Evolutionary conservation across 2,329 filamentous ascomycete genomes (phyloP).

Genomic region (Camptophora hylomeconis): DNA sequence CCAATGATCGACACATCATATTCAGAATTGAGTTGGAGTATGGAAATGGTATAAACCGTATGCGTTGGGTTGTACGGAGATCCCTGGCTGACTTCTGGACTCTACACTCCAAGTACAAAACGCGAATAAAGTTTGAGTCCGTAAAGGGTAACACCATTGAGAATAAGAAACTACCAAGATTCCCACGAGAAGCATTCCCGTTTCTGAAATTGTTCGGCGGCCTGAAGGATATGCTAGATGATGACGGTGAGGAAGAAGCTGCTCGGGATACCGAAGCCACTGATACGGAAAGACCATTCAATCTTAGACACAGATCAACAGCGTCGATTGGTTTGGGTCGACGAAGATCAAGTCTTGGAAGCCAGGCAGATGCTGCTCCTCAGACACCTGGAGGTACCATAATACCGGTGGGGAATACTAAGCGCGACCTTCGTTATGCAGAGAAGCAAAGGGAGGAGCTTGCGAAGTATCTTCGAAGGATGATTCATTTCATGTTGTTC

Average conservation of each 20-base stretch:
- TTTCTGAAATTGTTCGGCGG: constrained; percentile 73
- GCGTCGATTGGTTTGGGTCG: constrained; percentile 45
- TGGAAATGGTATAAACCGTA: constrained; percentile 83
- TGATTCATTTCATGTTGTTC: constrained; percentile 96
- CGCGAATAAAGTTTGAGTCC: constrained; percentile 71
- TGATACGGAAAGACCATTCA: constrained; percentile 49
- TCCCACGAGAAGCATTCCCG: constrained; percentile 78
- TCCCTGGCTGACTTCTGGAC: constrained; percentile 84
- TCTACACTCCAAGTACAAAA: constrained; percentile 83
- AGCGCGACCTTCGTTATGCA: constrained; percentile 28
- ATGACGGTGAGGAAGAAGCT: constrained; percentile 39
- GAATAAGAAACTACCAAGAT: constrained; percentile 71
- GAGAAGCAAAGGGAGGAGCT: constrained; percentile 52
- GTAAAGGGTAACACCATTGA: constrained; percentile 58
- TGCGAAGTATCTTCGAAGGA: constrained; percentile 80
- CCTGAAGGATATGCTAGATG: constrained; percentile 69
- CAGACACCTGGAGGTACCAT: constrained; percentile 24
- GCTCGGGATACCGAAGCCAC: constrained; percentile 46
- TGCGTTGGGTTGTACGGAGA: constrained; percentile 89
- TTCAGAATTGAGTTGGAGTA: constrained; percentile 93
- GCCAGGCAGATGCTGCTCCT: constrained; percentile 23
- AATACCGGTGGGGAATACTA: constrained; percentile 12
- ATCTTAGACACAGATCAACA: constrained; percentile 35
- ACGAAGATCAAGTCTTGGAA: constrained; percentile 42
- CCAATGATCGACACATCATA: constrained; percentile 59